These are phyloP conservation scores for Auricularia sp. DNA, from an alignment of 768 basidiomycete genomes.

Conservation along the genomic window DNA sequence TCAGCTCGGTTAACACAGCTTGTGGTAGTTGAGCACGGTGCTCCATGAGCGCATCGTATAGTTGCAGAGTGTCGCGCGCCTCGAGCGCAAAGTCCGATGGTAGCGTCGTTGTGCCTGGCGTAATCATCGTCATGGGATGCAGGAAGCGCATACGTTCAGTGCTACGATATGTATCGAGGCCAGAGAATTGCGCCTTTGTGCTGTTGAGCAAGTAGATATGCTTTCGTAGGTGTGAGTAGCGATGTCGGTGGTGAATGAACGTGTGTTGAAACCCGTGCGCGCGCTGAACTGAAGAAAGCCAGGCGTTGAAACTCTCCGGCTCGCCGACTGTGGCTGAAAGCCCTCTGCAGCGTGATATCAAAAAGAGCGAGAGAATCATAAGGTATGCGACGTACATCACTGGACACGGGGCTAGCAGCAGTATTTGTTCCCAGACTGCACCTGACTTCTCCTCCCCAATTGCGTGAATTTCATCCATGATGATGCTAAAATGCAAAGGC, in stretches of 20 bases:
- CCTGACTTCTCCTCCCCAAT: slow-evolving; percentile 64
- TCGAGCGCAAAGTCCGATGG: slow-evolving; percentile 59
- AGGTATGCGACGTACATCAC: slow-evolving; percentile 41
- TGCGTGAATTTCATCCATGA: slow-evolving; percentile 52
- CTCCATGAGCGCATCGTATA: slow-evolving; percentile 36
- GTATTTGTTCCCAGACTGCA: slow-evolving; percentile 65
- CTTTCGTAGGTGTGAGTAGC: slow-evolving; percentile 67
- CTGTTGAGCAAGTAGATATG: slow-evolving; percentile 38
- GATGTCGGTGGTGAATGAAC: slow-evolving; percentile 53
- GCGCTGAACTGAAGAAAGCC: slow-evolving; percentile 53
- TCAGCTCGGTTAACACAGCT: not conserved
- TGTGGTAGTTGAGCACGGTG: slow-evolving; percentile 7
- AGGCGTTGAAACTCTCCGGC: slow-evolving; percentile 52
- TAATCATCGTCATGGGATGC: slow-evolving; percentile 54
- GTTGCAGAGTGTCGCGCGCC: slow-evolving; percentile 40
- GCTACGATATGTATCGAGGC: slow-evolving; percentile 27
- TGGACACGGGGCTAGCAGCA: slow-evolving; percentile 59
- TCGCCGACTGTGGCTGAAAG: slow-evolving; percentile 62
- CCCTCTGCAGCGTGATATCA: slow-evolving; percentile 31
- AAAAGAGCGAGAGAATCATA: not conserved
- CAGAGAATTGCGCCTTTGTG: slow-evolving; percentile 24
- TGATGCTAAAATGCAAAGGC: slow-evolving; percentile 33
- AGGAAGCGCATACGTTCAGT: slow-evolving; percentile 40
- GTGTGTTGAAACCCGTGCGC: slow-evolving; percentile 48
- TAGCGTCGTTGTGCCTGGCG: slow-evolving; percentile 37